phyloP scores from a whole-genome alignment of 2,329 filamentous ascomycete species.

The Tricladium varicosporioides region DNA sequence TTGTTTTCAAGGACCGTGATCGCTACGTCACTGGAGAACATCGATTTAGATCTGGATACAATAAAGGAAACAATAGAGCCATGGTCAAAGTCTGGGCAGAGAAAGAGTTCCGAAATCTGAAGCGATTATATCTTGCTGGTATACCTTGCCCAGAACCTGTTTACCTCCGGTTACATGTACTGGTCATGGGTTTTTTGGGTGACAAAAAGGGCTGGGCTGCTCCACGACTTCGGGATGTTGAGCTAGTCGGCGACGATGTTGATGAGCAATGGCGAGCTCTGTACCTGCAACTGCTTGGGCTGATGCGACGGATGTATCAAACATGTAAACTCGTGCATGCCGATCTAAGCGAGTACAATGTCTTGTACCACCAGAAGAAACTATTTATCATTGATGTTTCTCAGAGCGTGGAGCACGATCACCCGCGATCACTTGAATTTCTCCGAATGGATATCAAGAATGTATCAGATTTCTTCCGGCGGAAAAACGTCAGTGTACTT shows the following conservation, averaged over 20 bases:
- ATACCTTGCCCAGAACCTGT: slow-evolving; percentile 91
- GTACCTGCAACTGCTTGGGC: slow-evolving; percentile 79
- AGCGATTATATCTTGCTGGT: slow-evolving; percentile 76
- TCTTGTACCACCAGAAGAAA: slow-evolving; percentile 79
- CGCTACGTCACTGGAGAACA: slow-evolving; percentile 95
- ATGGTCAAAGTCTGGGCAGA: slow-evolving; percentile 99
- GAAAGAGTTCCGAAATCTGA: slow-evolving; percentile 94
- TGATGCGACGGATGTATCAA: slow-evolving; percentile 94
- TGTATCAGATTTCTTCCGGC: slow-evolving; percentile 85
- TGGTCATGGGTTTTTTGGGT: slow-evolving; percentile 92
- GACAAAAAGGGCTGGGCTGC: slow-evolving; percentile 84
- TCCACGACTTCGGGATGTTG: slow-evolving; percentile 84
- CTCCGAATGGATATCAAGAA: slow-evolving; percentile 99
- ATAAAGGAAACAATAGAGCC: slow-evolving; percentile 90
- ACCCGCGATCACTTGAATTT: slow-evolving; percentile 89
- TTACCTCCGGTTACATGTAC: slow-evolving; percentile 85
- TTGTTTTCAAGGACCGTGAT: slow-evolving; percentile 97
- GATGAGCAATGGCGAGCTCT: slow-evolving; percentile 73
- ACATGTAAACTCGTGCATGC: slow-evolving; percentile 90
- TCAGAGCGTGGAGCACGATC: slow-evolving; percentile 95
- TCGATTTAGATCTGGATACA: slow-evolving; percentile 85
- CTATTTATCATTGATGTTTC: slow-evolving; percentile 97
- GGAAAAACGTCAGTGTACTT: slow-evolving; percentile 79
- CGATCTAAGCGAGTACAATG: slow-evolving; percentile 97
- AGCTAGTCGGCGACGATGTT: slow-evolving; percentile 64